phyloP scores from a whole-genome alignment of 1,284 basidiomycete species.

The Melampsora larici-populina region DNA sequence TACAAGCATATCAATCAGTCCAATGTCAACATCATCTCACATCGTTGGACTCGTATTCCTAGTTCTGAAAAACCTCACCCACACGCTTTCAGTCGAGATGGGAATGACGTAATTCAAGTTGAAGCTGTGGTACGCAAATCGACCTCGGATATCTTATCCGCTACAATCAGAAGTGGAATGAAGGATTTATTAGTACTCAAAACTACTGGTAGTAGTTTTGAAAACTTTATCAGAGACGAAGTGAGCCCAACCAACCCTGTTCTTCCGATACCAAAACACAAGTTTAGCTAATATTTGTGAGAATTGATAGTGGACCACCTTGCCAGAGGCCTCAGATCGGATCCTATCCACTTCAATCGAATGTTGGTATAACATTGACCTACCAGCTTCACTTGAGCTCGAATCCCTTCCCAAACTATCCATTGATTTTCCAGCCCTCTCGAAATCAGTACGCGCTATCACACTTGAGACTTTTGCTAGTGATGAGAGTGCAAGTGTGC shows the following conservation, averaged over 20 bases:
- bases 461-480: conserved; percentile 79
- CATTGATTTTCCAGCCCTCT: conserved; percentile 54
- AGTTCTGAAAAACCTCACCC: conserved; percentile 63
- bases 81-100: conserved; percentile 81
- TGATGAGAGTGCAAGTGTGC: conserved; percentile 82
- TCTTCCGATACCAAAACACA: conserved; percentile 60
- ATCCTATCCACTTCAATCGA: conserved; percentile 52
- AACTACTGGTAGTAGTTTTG: conserved; percentile 80
- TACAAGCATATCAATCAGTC: conserved; percentile 66
- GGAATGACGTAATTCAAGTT: conserved; percentile 72
- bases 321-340: conserved; percentile 49
- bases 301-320: conserved; percentile 27
- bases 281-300: conserved; percentile 14
- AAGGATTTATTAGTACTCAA: conserved; percentile 83
- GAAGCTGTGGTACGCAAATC: conserved; percentile 65
- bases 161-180: conserved; percentile 67
- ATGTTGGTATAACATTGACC: conserved; percentile 56
- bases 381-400: conserved; percentile 58
- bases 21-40: conserved; percentile 71
- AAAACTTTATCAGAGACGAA: conserved; percentile 77
- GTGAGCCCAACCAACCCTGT: background rate
- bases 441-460: conserved; percentile 62
- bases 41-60: conserved; percentile 79
- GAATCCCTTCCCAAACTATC: conserved; percentile 46
- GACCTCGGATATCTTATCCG: conserved; percentile 58